A percentile compares a stretch with the other conserved stretches of the same genome.
These are phyloP conservation scores for Parathielavia hyrcaniae DNA, from an alignment of 495 filamentous ascomycete genomes.

Conservation along the genomic window DNA sequence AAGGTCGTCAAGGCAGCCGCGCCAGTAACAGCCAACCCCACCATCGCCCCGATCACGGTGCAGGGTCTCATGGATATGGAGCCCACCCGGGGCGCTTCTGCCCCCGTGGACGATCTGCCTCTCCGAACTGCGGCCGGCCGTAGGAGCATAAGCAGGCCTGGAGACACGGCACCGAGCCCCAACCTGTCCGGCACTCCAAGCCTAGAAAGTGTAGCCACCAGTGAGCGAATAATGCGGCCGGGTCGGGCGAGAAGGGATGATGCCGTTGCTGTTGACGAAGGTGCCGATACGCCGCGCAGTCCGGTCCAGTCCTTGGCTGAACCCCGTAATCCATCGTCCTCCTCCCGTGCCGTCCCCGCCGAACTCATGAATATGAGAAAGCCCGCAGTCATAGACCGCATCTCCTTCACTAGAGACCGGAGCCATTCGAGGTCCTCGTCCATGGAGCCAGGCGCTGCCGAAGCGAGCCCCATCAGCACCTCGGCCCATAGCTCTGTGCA, in stretches of 20 bases:
- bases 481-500: slow-evolving; percentile 50
- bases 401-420: slow-evolving; percentile 48
- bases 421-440: slow-evolving; percentile 58
- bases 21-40: slow-evolving; percentile 22
- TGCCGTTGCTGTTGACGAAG: slow-evolving; percentile 38
- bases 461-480: slow-evolving; percentile 47
- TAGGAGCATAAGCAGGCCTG: slow-evolving; percentile 36
- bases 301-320: slow-evolving; percentile 36
- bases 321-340: slow-evolving; percentile 26
- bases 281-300: slow-evolving; percentile 38
- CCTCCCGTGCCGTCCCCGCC: slow-evolving; percentile 17
- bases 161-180: slow-evolving; percentile 27
- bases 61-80: slow-evolving; percentile 49
- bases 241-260: slow-evolving; percentile 36
- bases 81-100: slow-evolving; percentile 32
- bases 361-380: slow-evolving; percentile 32
- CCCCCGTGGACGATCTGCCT: slow-evolving; percentile 37
- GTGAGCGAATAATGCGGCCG: slow-evolving; percentile 34
- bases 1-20: slow-evolving; percentile 41
- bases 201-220: slow-evolving; percentile 29
- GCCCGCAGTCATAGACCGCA: slow-evolving; percentile 47
- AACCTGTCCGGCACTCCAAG: slow-evolving; percentile 33
- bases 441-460: slow-evolving; percentile 48
- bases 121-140: slow-evolving; percentile 23
- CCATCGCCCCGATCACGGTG: slow-evolving; percentile 51